Percentiles rank a stretch among this genome's conserved stretches.
Conservation (phyloP, 164 flowering plant species). For the Vitis cinerea region DNA sequence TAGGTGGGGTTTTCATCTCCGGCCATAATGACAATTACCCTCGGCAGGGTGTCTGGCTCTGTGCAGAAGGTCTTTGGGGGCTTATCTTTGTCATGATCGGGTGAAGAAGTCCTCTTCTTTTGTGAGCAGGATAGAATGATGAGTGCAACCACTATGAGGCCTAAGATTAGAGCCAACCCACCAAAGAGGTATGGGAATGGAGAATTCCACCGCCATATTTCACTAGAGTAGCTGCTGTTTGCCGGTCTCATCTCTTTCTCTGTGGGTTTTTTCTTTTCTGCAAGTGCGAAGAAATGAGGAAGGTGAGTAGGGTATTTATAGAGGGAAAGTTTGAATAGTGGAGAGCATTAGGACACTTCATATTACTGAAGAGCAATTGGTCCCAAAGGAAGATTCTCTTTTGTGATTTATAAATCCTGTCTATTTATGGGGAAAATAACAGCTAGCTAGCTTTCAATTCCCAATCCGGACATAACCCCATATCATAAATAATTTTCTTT, state of each 20-base stretch:
- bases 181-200: conserved; percentile 33
- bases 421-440: neutral
- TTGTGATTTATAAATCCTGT: neutral
- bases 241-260: conserved; percentile 16
- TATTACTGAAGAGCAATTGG: neutral
- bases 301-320: neutral
- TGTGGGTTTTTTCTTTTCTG: neutral
- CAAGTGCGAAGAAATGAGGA: neutral
- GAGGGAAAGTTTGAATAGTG: neutral
- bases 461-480: too few species aligned
- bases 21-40: conserved; percentile 53
- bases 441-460: too few species aligned
- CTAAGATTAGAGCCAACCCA: conserved; percentile 10
- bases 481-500: too few species aligned
- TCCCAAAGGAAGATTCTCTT: conserved; percentile 10
- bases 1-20: conserved; percentile 48
- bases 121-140: conserved; percentile 40
- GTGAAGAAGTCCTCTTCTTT: conserved; percentile 14
- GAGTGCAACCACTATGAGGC: conserved; percentile 40
- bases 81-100: neutral
- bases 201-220: too few species aligned
- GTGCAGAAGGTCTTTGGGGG: neutral
- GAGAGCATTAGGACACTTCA: neutral
- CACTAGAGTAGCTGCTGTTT: neutral
- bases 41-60: conserved; percentile 27